A percentile compares a stretch with the other conserved stretches of the same genome.
These are phyloP conservation scores for Talaromyces sp. DNA, from an alignment of 2,329 filamentous ascomycete genomes.

Conservation along the genomic window DNA sequence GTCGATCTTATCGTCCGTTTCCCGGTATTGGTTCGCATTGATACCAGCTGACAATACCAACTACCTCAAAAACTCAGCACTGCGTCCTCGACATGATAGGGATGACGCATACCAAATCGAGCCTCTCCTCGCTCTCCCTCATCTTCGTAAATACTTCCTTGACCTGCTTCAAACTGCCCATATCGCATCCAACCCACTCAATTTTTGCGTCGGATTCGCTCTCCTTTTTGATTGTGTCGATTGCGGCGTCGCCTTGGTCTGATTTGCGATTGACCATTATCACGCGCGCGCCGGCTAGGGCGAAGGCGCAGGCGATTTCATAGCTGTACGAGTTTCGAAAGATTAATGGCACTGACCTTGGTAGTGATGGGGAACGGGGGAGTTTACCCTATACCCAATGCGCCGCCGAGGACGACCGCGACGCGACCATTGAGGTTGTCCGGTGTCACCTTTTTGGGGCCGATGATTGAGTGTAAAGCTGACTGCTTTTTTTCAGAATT, in stretches of 20 bases:
- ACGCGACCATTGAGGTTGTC: slow-evolving; percentile 35
- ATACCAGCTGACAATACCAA: slow-evolving; percentile 46
- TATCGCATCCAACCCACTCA: slow-evolving; percentile 44
- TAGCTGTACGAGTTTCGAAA: slow-evolving; percentile 20
- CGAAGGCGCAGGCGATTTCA: slow-evolving; percentile 35
- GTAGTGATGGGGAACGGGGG: not conserved
- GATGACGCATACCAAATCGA: slow-evolving; percentile 35
- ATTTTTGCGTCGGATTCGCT: slow-evolving; percentile 30
- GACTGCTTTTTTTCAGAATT: slow-evolving; percentile 35
- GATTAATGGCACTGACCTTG: not conserved
- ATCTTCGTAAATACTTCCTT: slow-evolving; percentile 39
- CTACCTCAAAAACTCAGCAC: slow-evolving; percentile 16
- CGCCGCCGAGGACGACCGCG: slow-evolving; percentile 41
- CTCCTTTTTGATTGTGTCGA: slow-evolving; percentile 33
- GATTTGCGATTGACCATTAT: slow-evolving; percentile 37
- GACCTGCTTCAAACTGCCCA: slow-evolving; percentile 39
- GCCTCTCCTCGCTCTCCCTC: slow-evolving; percentile 33
- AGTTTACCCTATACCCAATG: slow-evolving; percentile 38
- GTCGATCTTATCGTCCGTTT: slow-evolving; percentile 38
- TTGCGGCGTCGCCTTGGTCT: slow-evolving; percentile 41
- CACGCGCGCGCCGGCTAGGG: slow-evolving; percentile 32
- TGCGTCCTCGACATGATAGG: not conserved
- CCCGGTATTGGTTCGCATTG: slow-evolving; percentile 40
- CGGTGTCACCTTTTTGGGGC: slow-evolving; percentile 36
- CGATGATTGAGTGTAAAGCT: slow-evolving; percentile 36